phyloP scores from a whole-genome alignment of 1,139 yeast species.

The Saccharomyces hybrid region DNA sequence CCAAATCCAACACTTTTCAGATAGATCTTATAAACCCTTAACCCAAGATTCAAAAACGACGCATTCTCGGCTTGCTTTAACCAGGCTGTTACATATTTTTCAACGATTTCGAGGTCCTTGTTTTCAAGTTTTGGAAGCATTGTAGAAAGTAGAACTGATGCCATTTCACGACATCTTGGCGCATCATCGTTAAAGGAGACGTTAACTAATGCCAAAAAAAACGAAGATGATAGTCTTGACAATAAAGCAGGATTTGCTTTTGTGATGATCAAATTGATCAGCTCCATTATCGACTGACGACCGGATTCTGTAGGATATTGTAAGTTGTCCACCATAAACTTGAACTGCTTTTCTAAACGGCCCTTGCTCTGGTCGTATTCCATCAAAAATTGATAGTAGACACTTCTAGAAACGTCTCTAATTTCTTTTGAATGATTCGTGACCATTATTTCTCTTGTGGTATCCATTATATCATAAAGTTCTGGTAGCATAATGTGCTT shows the following conservation, averaged over 20 bases:
- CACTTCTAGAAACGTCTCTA: constrained; percentile 78
- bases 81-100: constrained; percentile 64
- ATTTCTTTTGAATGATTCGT: constrained; percentile 81
- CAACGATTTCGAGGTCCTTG: constrained; percentile 41
- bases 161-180: constrained; percentile 77
- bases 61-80: constrained; percentile 47
- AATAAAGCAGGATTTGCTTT: constrained; percentile 61
- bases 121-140: constrained; percentile 48
- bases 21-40: constrained; percentile 63
- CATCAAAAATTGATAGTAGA: constrained; percentile 80
- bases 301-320: constrained; percentile 84
- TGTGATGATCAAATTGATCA: constrained; percentile 60
- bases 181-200: constrained; percentile 73
- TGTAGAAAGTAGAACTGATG: constrained; percentile 51
- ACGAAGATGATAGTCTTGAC: constrained; percentile 57
- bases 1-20: constrained; percentile 46
- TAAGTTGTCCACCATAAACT: constrained; percentile 71
- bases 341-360: constrained; percentile 74
- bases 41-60: constrained; percentile 65
- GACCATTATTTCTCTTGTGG: constrained; percentile 76
- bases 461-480: constrained; percentile 82
- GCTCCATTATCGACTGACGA: constrained; percentile 84
- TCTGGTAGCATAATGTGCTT: constrained; percentile 78
- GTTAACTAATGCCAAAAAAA: constrained; percentile 75
- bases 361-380: constrained; percentile 93